Conservation (phyloP, 768 basidiomycete genomes). For the Termitomyces bulborhizus region DNA sequence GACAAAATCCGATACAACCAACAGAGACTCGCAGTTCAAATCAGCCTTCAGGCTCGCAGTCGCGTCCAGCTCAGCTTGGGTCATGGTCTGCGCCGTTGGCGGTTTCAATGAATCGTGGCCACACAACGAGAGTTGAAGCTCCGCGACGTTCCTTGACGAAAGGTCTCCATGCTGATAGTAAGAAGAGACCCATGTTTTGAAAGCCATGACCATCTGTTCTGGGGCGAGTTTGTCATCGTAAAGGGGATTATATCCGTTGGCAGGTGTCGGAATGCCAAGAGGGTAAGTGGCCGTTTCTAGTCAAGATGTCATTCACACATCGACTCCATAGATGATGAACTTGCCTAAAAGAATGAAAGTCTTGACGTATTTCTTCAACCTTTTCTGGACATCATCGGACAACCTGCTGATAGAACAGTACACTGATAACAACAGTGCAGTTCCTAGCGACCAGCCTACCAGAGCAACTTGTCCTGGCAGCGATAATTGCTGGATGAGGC, state of each 20-base stretch:
- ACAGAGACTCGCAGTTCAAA: background rate
- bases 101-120: background rate
- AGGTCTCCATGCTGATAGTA: constrained; percentile 4
- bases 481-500: constrained; percentile 15
- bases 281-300: constrained; percentile 1
- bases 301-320: background rate
- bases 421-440: constrained; percentile 16
- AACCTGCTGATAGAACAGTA: constrained; percentile 16
- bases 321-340: too few species aligned
- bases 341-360: constrained; percentile 17
- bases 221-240: constrained; percentile 3
- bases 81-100: background rate
- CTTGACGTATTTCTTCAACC: constrained; percentile 17
- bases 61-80: background rate
- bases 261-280: constrained; percentile 4
- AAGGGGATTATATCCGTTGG: background rate
- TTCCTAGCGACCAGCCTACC: constrained; percentile 25
- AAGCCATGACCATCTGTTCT: background rate
- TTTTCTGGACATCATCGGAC: constrained; percentile 9
- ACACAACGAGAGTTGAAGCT: background rate
- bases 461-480: constrained; percentile 16
- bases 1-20: background rate
- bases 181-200: constrained; percentile 5
- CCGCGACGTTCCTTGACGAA: background rate
- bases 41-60: background rate